These are phyloP conservation scores for Dichotomopilus funicola DNA, from an alignment of 2,329 filamentous ascomycete genomes.

Conservation along the genomic window DNA sequence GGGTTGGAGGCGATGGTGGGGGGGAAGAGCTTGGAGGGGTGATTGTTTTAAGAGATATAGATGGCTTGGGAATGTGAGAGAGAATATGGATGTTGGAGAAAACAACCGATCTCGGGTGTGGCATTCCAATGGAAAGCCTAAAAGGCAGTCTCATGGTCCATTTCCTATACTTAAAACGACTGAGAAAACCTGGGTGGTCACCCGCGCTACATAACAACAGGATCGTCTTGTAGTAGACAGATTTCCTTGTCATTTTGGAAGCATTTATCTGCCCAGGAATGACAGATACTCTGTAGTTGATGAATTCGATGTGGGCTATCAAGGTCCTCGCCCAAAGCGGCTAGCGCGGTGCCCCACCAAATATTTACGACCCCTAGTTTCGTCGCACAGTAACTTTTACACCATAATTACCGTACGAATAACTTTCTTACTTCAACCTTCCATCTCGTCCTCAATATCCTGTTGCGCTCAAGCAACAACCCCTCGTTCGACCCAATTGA, in stretches of 20 bases:
- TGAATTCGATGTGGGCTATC: not conserved
- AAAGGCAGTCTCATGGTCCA: too few species aligned
- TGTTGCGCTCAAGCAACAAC: not conserved
- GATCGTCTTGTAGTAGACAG: too few species aligned
- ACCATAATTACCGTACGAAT: not conserved
- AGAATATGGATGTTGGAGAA: too few species aligned
- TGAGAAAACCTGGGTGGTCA: too few species aligned
- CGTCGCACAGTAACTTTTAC: not conserved
- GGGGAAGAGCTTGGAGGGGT: constrained; percentile 7
- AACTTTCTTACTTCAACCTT: not conserved
- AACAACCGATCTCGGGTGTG: too few species aligned
- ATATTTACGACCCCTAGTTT: constrained; percentile 4
- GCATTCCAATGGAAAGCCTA: too few species aligned
- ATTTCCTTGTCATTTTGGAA: too few species aligned
- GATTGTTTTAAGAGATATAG: not conserved
- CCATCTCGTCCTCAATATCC: not conserved
- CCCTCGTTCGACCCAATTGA: not conserved
- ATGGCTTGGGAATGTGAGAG: too few species aligned
- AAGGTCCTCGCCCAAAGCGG: constrained; percentile 9
- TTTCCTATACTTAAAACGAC: too few species aligned
- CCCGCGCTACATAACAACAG: too few species aligned
- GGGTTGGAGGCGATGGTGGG: constrained; percentile 38
- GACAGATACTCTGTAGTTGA: not conserved
- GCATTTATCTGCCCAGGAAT: too few species aligned
- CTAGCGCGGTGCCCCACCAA: not conserved